A percentile compares a stretch with the other conserved stretches of the same genome.
Evolutionary conservation across 2,329 filamentous ascomycete species (phyloP).

Genomic region (Alternaria postmessia): DNA sequence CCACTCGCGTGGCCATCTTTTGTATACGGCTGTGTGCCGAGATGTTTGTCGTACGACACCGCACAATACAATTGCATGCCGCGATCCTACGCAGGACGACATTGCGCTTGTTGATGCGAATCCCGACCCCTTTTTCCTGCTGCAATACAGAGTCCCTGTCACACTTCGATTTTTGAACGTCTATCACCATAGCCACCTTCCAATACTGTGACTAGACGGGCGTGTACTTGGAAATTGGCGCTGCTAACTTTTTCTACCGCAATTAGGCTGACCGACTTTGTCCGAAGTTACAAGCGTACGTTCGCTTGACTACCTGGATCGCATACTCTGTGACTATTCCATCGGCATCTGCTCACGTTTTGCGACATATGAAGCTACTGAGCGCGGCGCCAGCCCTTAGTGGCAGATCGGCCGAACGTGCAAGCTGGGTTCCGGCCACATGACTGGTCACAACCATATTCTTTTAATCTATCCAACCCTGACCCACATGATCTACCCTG

Average conservation of each 20-base stretch:
- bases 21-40: slow-evolving; percentile 3
- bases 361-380: slow-evolving; percentile 4
- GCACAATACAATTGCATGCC: background rate
- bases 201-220: slow-evolving; percentile 1
- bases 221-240: background rate
- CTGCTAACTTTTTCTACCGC: background rate
- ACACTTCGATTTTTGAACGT: background rate
- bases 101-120: background rate
- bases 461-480: slow-evolving; percentile 31
- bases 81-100: background rate
- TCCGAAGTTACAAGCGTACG: slow-evolving; percentile 11
- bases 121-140: background rate
- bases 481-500: slow-evolving; percentile 33
- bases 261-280: slow-evolving; percentile 4
- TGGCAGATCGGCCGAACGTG: slow-evolving; percentile 21
- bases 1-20: slow-evolving; percentile 12
- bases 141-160: background rate
- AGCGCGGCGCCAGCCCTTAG: slow-evolving; percentile 8
- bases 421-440: slow-evolving; percentile 19
- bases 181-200: background rate
- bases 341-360: slow-evolving; percentile 2
- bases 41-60: background rate
- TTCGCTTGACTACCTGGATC: background rate
- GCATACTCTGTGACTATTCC: background rate
- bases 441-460: slow-evolving; percentile 31